phyloP scores from a whole-genome alignment of 352 stramenopile genomes.

The Phytophthora foliorum region DNA sequence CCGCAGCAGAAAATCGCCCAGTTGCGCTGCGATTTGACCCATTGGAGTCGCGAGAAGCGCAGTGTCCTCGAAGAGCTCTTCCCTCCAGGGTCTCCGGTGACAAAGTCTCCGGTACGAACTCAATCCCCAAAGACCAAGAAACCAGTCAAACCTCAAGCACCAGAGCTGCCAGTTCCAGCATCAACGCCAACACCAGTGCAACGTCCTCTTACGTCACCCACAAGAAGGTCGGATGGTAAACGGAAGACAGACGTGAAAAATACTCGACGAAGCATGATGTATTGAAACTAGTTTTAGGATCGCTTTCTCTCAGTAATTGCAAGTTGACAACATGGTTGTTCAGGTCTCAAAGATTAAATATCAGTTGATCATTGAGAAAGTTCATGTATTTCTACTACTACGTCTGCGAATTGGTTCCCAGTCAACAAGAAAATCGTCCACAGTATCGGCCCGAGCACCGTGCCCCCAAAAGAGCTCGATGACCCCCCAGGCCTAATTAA shows the following conservation, averaged over 20 bases:
- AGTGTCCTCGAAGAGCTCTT: conserved; percentile 64
- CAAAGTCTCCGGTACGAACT: conserved; percentile 6
- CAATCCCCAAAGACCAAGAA: conserved; percentile 14
- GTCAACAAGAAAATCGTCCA: conserved; percentile 81
- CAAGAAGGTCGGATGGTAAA: not conserved
- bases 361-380: conserved; percentile 85
- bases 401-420: conserved; percentile 33
- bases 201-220: conserved; percentile 23
- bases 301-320: conserved; percentile 72
- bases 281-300: conserved; percentile 9
- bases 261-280: conserved; percentile 27
- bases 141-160: not conserved
- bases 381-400: not conserved
- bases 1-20: conserved; percentile 81
- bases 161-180: not conserved
- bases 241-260: not conserved
- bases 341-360: conserved; percentile 91
- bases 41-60: conserved; percentile 64
- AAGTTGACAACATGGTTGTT: conserved; percentile 70
- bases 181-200: not conserved
- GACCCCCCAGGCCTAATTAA: conserved; percentile 57
- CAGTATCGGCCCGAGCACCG: conserved; percentile 58
- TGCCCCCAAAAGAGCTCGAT: conserved; percentile 27
- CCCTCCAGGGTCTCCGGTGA: conserved; percentile 22
- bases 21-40: conserved; percentile 54